Evolutionary conservation across 305 asterid genomes (phyloP), one percentile per base, ranked within the genome.

Genomic region (Solanum hybrid): DNA sequence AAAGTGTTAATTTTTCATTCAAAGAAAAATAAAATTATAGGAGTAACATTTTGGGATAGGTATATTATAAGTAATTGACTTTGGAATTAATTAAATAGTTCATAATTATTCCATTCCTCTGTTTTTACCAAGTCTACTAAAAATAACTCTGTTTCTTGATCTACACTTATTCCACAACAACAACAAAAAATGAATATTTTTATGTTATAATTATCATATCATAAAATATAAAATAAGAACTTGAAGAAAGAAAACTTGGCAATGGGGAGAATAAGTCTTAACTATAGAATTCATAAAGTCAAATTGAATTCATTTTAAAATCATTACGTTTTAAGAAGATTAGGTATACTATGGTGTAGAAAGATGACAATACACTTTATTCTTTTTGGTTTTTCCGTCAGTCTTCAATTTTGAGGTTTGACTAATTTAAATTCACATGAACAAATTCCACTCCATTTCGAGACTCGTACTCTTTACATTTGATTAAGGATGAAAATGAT

Each of bases 181-280:
- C 20, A 78, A 78, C 6, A 78, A 57, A 22, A 57, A n/a, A 22
- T 0, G 12, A 64, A 64, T 22, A 4, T 22, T 67, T 67, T 22
- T 67, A 35, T 35, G 42, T 11, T 3, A 35, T 79, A 36, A 34
- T 11, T 79, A 36, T n/a, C 57, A 79, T 11, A 20, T 35, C 33
- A 36, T 24, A 79, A 79, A n/a, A 51, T 61, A 61, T 61, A 61
- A 61, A 39, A 40, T 24, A 37, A 39, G 9, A 24, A 7, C 35
- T 37, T 80, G 35, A 39, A 76, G 64, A 39, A 76, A 80, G 67
- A 80, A 80, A 80, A 24, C 67, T 80, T 13, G 86, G 86, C 67
- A 39, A 24, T 13, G 64, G 67, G 35, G 12, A 80, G 64, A 39
- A 24, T 14, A 12, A 37, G 86, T 39, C 13, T 34, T 79, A 37